These are phyloP conservation scores for Phytophthora fragariae DNA, from an alignment of 352 stramenopile species.

Conservation along the genomic window DNA sequence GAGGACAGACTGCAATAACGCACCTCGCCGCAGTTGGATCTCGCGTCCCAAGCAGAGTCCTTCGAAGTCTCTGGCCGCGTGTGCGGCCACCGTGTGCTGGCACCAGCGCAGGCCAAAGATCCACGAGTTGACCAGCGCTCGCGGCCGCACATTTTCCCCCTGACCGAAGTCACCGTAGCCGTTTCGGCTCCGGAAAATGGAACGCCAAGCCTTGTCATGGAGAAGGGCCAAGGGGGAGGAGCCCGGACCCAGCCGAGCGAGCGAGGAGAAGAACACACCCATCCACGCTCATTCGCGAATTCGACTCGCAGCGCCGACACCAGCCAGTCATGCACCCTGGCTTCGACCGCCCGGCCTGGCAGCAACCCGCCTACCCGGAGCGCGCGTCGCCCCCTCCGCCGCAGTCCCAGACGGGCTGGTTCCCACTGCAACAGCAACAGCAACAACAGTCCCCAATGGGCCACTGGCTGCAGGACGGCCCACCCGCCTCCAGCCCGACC, in stretches of 20 bases:
- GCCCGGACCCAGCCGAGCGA: slow-evolving; percentile 17
- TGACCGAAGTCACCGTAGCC: slow-evolving; percentile 14
- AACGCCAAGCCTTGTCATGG: slow-evolving; percentile 20
- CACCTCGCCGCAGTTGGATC: neutral
- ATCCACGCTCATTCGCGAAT: slow-evolving; percentile 40
- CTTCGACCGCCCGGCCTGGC: slow-evolving; percentile 18
- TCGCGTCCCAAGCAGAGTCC: slow-evolving; percentile 8
- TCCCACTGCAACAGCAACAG: slow-evolving; percentile 45
- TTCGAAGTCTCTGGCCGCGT: neutral
- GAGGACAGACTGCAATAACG: neutral
- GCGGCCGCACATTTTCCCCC: slow-evolving; percentile 18
- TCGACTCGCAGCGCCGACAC: slow-evolving; percentile 1
- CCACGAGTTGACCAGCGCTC: neutral
- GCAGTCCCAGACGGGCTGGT: slow-evolving; percentile 62
- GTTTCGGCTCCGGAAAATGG: slow-evolving; percentile 38
- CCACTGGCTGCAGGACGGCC: slow-evolving; percentile 21
- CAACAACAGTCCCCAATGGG: neutral
- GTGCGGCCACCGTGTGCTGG: neutral
- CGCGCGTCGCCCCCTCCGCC: slow-evolving; percentile 26
- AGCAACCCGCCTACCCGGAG: slow-evolving; percentile 14
- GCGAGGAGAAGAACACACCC: slow-evolving; percentile 17
- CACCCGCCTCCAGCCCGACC: neutral
- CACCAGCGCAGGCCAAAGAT: slow-evolving; percentile 21
- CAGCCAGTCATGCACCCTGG: slow-evolving; percentile 18
- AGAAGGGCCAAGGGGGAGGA: slow-evolving; percentile 33